Percentiles rank a stretch among this genome's conserved stretches.
These are phyloP conservation scores for Dacryopinax spathularia DNA, from an alignment of 768 basidiomycete species.

Conservation along the genomic window DNA sequence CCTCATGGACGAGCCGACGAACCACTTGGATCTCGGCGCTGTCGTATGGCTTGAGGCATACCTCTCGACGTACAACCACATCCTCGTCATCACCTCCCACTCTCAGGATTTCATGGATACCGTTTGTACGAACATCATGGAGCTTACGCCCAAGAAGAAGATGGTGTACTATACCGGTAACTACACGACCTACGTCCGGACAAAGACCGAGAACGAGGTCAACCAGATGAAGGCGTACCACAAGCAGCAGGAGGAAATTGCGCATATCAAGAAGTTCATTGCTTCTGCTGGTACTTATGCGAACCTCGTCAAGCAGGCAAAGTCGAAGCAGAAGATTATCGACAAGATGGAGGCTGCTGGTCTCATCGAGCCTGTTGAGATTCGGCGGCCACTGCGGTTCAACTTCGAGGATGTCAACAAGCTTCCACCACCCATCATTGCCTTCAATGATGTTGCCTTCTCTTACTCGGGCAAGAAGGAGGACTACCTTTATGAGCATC, in stretches of 20 bases:
- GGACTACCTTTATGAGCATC: constrained; percentile 74
- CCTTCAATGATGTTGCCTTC: constrained; percentile 89
- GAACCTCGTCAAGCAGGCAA: constrained; percentile 95
- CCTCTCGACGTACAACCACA: constrained; percentile 94
- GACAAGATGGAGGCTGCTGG: constrained; percentile 99
- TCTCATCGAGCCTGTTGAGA: constrained; percentile 81
- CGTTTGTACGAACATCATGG: constrained; percentile 97
- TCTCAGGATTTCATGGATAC: constrained; percentile 99
- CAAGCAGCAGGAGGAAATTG: constrained; percentile 97
- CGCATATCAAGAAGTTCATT: constrained; percentile 99
- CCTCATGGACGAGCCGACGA: constrained; percentile 74
- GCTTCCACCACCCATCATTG: constrained; percentile 93
- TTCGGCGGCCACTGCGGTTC: constrained; percentile 61
- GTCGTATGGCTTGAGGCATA: constrained; percentile 99
- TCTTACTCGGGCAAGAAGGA: constrained; percentile 80
- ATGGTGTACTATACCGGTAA: constrained; percentile 91
- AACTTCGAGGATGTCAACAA: constrained; percentile 91
- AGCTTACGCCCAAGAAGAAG: constrained; percentile 83
- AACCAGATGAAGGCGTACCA: constrained; percentile 99
- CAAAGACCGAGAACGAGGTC: constrained; percentile 92
- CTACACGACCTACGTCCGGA: constrained; percentile 93
- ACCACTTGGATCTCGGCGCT: constrained; percentile 90
- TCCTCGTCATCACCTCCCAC: constrained; percentile 92
- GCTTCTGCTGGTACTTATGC: constrained; percentile 99
- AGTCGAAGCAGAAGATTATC: constrained; percentile 99